Evolutionary conservation across 139 green algal species (phyloP).

Genomic region (Pseudopediastrum boryanum): DNA sequence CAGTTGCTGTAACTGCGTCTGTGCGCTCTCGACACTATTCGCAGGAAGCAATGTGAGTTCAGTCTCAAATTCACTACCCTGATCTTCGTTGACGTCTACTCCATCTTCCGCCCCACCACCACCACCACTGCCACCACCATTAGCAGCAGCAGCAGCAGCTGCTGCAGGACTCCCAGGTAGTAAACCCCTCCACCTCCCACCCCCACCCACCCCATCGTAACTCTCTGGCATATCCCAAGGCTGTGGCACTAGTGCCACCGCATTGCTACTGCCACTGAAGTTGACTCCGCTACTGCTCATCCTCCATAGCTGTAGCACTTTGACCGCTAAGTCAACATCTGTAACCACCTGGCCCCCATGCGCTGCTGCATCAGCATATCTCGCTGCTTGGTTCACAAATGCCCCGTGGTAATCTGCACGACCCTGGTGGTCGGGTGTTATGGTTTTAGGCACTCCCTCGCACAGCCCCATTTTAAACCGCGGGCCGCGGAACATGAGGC

Average conservation of each 20-base stretch:
- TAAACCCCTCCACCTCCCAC: too few species aligned
- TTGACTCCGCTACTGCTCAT: not conserved
- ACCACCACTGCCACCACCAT: too few species aligned
- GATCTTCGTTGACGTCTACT: too few species aligned
- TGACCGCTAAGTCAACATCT: not conserved
- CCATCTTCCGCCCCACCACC: too few species aligned
- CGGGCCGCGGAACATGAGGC: slow-evolving; percentile 2
- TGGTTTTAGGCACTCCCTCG: slow-evolving; percentile 39
- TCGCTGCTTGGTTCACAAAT: slow-evolving; percentile 48
- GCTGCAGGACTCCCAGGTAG: too few species aligned
- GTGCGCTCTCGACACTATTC: too few species aligned
- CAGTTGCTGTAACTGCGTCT: too few species aligned
- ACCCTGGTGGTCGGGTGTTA: slow-evolving; percentile 48
- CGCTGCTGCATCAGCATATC: slow-evolving; percentile 37
- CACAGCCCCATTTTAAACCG: slow-evolving; percentile 54
- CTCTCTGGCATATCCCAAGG: too few species aligned
- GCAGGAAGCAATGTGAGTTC: too few species aligned
- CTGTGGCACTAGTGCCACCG: not conserved
- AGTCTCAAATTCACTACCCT: too few species aligned
- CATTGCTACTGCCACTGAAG: not conserved
- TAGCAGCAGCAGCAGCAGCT: too few species aligned
- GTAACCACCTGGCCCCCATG: slow-evolving; percentile 12
- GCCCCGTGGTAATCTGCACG: slow-evolving; percentile 51
- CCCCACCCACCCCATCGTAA: too few species aligned
- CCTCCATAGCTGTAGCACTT: not conserved